Percentiles rank a stretch among this genome's conserved stretches.
phyloP scores from a whole-genome alignment of 2,329 filamentous ascomycete species.

The Fusarium xyrophilum region DNA sequence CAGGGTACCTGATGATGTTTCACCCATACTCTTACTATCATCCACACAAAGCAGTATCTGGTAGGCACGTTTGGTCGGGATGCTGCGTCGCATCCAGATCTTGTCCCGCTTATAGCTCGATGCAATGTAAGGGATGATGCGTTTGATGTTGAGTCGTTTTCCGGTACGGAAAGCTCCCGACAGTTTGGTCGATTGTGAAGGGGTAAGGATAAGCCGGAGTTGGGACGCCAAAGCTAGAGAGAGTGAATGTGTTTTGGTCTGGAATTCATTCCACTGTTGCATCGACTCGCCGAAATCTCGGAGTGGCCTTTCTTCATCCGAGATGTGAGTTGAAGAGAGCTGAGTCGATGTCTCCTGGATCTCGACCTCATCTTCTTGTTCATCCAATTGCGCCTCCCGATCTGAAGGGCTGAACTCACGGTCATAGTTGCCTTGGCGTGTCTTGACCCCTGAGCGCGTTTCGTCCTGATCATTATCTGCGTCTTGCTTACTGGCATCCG shows the following conservation, averaged over 20 bases:
- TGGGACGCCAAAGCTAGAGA: slow-evolving; percentile 92
- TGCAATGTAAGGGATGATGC: slow-evolving; percentile 98
- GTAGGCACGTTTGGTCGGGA: slow-evolving; percentile 92
- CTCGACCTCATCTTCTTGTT: slow-evolving; percentile 56
- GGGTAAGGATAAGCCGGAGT: slow-evolving; percentile 91
- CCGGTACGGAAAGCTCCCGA: slow-evolving; percentile 96
- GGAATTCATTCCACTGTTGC: slow-evolving; percentile 83
- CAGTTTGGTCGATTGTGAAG: slow-evolving; percentile 93
- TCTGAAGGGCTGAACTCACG: slow-evolving; percentile 55
- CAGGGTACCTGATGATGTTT: slow-evolving; percentile 75
- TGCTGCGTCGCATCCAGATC: slow-evolving; percentile 96
- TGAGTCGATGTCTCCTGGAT: slow-evolving; percentile 65
- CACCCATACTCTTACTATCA: slow-evolving; percentile 93
- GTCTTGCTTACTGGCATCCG: slow-evolving; percentile 52
- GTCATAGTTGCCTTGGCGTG: slow-evolving; percentile 64
- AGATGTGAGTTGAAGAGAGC: slow-evolving; percentile 76
- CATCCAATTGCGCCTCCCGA: slow-evolving; percentile 52
- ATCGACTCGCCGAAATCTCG: slow-evolving; percentile 65
- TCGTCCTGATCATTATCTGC: slow-evolving; percentile 60
- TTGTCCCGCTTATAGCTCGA: slow-evolving; percentile 99
- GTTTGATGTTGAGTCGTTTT: slow-evolving; percentile 98
- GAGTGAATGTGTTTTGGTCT: slow-evolving; percentile 81
- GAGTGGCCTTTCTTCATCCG: slow-evolving; percentile 52
- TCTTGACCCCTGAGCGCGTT: slow-evolving; percentile 65
- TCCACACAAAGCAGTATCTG: slow-evolving; percentile 98